Conservation (phyloP, 441 rosid species). For the Brassica hybrid region DNA sequence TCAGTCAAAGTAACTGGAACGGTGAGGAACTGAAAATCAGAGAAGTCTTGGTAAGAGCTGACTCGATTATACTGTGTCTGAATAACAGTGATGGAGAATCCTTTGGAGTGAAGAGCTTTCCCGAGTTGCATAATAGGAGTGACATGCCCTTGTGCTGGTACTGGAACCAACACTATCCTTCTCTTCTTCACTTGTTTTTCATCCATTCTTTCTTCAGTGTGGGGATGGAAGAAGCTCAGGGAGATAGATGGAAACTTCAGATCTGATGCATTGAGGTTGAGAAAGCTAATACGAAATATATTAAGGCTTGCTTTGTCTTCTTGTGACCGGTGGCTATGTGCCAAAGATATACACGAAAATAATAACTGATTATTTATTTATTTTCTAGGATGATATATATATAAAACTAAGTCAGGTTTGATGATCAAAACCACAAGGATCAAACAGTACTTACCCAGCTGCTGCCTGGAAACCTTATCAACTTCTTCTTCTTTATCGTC, state of each 20-base stretch:
- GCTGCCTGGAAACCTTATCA: slow-evolving; percentile 57
- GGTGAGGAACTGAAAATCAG: slow-evolving; percentile 42
- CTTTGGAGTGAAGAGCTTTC: slow-evolving; percentile 40
- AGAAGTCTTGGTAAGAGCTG: slow-evolving; percentile 27
- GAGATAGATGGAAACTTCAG: not conserved
- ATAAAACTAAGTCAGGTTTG: not conserved
- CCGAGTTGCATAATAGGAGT: slow-evolving; percentile 55
- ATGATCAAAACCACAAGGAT: slow-evolving; percentile 11
- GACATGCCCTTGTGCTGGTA: slow-evolving; percentile 53
- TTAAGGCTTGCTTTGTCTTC: too few relatives aligned
- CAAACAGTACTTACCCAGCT: slow-evolving; percentile 67
- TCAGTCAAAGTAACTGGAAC: slow-evolving; percentile 42
- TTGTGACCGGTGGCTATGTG: too few relatives aligned
- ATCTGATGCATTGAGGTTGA: not conserved
- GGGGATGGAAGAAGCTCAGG: not conserved
- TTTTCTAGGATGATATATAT: not conserved
- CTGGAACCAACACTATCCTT: slow-evolving; percentile 45
- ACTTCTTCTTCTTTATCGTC: slow-evolving; percentile 44
- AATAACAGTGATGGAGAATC: slow-evolving; percentile 45
- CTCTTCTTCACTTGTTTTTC: slow-evolving; percentile 11
- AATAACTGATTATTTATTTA: too few relatives aligned
- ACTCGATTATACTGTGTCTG: slow-evolving; percentile 13
- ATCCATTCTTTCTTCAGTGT: slow-evolving; percentile 12
- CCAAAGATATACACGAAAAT: too few relatives aligned
- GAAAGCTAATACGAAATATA: not conserved